phyloP scores from a whole-genome alignment of 106 monocot species.

The Acorus calamus region DNA sequence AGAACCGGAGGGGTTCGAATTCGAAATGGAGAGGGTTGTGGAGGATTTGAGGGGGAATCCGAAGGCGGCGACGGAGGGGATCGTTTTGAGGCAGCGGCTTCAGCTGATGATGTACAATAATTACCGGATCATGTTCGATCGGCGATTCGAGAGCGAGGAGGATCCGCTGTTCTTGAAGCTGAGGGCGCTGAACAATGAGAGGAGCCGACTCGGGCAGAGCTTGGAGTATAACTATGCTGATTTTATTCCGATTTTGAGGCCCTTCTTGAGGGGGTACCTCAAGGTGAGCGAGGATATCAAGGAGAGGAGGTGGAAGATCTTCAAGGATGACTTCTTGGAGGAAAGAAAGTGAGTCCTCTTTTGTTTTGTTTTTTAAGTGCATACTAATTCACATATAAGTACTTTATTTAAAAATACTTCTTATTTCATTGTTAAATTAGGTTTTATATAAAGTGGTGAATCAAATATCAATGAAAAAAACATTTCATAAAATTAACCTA shows the following conservation, averaged over 20 bases:
- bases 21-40: constrained; percentile 46
- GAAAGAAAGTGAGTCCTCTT: constrained; percentile 50
- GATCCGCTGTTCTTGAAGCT: constrained; percentile 56
- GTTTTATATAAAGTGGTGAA: too few relatives aligned
- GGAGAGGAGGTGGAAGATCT: constrained; percentile 35
- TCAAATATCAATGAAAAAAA: too few relatives aligned
- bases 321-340: constrained; percentile 60
- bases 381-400: too few relatives aligned
- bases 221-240: constrained; percentile 81
- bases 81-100: constrained; percentile 40
- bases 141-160: constrained; percentile 43
- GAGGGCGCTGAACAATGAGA: constrained; percentile 50
- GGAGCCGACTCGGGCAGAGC: constrained; percentile 67
- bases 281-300: constrained; percentile 57
- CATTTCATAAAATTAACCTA: too few relatives aligned
- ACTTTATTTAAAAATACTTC: too few relatives aligned
- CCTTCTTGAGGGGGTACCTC: constrained; percentile 46
- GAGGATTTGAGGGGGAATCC: constrained; percentile 45
- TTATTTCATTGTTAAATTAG: too few relatives aligned
- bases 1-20: constrained; percentile 56
- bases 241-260: constrained; percentile 51
- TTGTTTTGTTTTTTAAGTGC: too few relatives aligned
- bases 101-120: constrained; percentile 88
- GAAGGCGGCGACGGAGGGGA: constrained; percentile 37
- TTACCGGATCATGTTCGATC: constrained; percentile 70